These are phyloP conservation scores for Dendrocalamus latiflorus DNA, from an alignment of 202 grass and related monocot species.

Conservation along the genomic window DNA sequence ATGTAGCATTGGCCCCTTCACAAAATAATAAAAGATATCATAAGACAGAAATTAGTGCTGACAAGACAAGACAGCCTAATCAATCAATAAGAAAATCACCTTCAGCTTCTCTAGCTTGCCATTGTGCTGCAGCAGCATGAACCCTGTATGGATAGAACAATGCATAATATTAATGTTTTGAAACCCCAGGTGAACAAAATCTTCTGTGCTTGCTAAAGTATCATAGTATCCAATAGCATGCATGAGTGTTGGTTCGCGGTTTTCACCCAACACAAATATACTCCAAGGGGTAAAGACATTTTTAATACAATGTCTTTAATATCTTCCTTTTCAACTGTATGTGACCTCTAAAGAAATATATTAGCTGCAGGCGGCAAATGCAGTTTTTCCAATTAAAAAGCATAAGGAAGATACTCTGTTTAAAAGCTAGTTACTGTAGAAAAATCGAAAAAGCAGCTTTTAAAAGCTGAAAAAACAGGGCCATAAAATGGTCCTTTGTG, in stretches of 20 bases:
- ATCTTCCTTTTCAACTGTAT: not conserved
- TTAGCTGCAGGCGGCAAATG: not conserved
- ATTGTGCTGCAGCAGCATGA: slow-evolving; percentile 72
- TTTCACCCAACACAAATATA: not conserved
- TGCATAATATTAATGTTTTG: not conserved
- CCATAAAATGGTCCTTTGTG: slow-evolving; percentile 97
- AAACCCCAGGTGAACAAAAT: slow-evolving; percentile 6
- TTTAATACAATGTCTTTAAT: not conserved
- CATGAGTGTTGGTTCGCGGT: not conserved
- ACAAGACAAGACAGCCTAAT: slow-evolving; percentile 16
- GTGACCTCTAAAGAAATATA: not conserved
- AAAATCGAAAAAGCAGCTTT: too few relatives aligned
- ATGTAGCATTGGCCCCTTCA: slow-evolving; percentile 42
- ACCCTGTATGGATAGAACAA: slow-evolving; percentile 52
- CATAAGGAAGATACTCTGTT: too few relatives aligned
- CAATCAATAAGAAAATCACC: slow-evolving; percentile 61
- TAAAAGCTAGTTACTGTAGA: too few relatives aligned
- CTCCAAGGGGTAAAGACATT: not conserved
- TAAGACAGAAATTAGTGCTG: slow-evolving; percentile 2
- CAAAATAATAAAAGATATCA: slow-evolving; percentile 28
- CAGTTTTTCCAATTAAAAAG: not conserved
- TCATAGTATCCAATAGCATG: not conserved
- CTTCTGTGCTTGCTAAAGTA: not conserved
- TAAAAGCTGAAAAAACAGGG: too few relatives aligned
- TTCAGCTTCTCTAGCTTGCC: slow-evolving; percentile 79